Evolutionary conservation across 495 filamentous ascomycete species (phyloP).

Genomic region (Neurospora tetraspora): DNA sequence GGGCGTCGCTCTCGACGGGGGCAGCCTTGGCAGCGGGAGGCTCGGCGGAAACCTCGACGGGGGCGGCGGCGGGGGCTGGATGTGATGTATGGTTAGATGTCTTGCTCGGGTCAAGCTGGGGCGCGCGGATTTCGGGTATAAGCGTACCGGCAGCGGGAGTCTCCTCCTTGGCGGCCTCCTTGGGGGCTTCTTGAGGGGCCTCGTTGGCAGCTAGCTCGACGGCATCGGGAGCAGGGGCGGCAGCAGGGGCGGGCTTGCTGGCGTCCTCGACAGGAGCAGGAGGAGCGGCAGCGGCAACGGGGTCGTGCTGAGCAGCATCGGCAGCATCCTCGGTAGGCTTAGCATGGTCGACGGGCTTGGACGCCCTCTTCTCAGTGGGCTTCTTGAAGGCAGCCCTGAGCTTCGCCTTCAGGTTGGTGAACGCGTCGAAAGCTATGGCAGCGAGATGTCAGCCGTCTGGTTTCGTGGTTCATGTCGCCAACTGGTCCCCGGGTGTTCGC

Average conservation of each 20-base stretch:
- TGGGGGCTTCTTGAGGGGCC: background rate
- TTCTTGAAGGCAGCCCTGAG: constrained; percentile 28
- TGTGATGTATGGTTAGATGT: background rate
- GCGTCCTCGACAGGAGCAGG: constrained; percentile 3
- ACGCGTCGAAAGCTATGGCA: constrained; percentile 15
- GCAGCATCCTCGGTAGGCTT: constrained; percentile 5
- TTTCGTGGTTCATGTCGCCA: background rate
- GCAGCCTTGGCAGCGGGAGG: constrained; percentile 1
- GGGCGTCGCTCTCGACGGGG: background rate
- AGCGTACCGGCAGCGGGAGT: background rate
- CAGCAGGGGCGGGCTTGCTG: constrained; percentile 5
- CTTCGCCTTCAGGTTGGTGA: constrained; percentile 26
- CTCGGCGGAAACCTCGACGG: constrained; percentile 6
- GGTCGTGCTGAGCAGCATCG: background rate
- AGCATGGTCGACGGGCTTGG: constrained; percentile 3
- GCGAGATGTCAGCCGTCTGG: background rate
- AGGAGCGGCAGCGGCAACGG: constrained; percentile 3
- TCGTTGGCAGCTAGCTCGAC: background rate
- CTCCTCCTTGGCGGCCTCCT: background rate
- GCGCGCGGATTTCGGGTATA: background rate
- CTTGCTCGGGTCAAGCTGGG: background rate
- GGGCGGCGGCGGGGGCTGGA: background rate
- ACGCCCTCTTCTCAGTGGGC: constrained; percentile 13
- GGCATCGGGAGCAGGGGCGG: constrained; percentile 1
- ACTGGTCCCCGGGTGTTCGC: background rate